Evolutionary conservation across 1,284 basidiomycete species (phyloP), one percentile per base, ranked within the genome.

Genomic region (Puccinia novopanici): DNA sequence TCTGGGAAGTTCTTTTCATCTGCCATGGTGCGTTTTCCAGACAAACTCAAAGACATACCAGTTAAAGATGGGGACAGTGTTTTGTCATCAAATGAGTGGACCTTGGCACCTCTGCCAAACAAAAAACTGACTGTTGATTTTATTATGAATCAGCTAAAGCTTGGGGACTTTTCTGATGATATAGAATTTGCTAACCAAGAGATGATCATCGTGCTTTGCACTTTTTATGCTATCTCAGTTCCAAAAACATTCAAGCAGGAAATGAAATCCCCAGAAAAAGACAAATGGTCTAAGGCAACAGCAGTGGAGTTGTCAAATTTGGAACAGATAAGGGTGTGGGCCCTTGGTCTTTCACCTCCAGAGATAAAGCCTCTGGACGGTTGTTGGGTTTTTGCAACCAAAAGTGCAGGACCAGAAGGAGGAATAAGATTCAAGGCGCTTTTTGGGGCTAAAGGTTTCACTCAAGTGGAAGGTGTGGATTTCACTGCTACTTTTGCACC

Each of bases 231-330:
- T 10, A n/a, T 42, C 22, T 6, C 22, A 13, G 22, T 67, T 42
- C 72, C 72, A 10, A 74, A 42, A 37, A 12, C 34, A 10, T 74
- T 37, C 24, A 42, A 27, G n/a, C 72, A 74, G n/a, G 72, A 10
- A n/a, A 74, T 55, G 72, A 30, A 27, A 5, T 55, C 54, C 3
- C 19, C 24, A 22, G 24, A 59, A 27, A 40, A 22, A 22, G 4
- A 6, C 4, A 9, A 59, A 59, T 74, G 72, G 72, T 13, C 12
- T 12, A 55, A 34, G 22, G 72, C 17, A 13, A 57, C 37, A 4
- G 40, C 22, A 57, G 8, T 37, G 22, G 72, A 74, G 27, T 15
- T 74, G 54, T 12, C 3, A 6, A 74, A 74, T 19, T 22, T 74
- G 5, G 9, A 30, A 30, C 10, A 30, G 2, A 74, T 57, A 37